phyloP scores from a whole-genome alignment of 306 rosid species.

The Citrullus mucosospermus region DNA sequence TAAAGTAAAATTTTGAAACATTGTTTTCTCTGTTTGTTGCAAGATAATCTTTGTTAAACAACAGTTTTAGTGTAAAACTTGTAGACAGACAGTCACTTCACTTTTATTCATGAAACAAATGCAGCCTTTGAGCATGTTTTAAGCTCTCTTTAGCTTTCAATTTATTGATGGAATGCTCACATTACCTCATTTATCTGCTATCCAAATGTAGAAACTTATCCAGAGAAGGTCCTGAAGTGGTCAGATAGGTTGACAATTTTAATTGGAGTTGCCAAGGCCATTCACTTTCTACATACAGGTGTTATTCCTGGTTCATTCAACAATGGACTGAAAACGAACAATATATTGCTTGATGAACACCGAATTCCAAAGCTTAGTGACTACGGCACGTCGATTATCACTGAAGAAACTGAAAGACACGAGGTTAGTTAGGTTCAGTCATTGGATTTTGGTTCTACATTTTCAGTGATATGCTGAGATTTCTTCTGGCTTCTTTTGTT shows the following conservation, averaged over 20 bases:
- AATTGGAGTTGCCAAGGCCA: constrained; percentile 84
- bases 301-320: constrained; percentile 63
- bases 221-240: constrained; percentile 63
- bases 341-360: constrained; percentile 69
- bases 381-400: constrained; percentile 60
- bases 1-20: not conserved
- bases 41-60: not conserved
- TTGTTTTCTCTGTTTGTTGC: not conserved
- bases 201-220: constrained; percentile 34
- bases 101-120: not conserved
- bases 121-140: not conserved
- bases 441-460: not conserved
- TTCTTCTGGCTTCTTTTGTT: not conserved
- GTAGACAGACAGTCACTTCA: not conserved
- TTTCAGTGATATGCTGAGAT: not conserved
- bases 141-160: not conserved
- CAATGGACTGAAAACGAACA: constrained; percentile 56
- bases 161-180: constrained; percentile 4
- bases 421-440: constrained; percentile 33
- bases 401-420: constrained; percentile 39
- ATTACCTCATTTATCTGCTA: constrained; percentile 9
- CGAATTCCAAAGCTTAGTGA: constrained; percentile 66
- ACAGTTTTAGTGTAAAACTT: not conserved
- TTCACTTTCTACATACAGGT: constrained; percentile 72
- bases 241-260: constrained; percentile 66